Conservation (phyloP, 805 yeast genomes). For the Torulaspora microellipsoides region DNA sequence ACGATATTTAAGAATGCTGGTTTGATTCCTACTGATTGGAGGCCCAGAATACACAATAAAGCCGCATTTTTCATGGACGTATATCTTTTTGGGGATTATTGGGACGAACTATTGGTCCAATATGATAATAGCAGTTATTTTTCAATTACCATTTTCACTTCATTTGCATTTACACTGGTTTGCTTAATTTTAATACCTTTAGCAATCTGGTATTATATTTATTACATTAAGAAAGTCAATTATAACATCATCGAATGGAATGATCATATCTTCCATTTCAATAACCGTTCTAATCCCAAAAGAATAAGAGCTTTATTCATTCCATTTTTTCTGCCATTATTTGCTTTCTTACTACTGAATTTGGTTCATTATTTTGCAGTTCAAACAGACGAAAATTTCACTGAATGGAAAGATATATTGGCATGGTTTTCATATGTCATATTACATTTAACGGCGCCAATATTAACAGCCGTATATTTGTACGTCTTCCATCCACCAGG, state of each 20-base stretch:
- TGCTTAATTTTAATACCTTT: conserved; percentile 21
- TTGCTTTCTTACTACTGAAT: conserved; percentile 43
- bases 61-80: conserved; percentile 37
- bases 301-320: conserved; percentile 16
- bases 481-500: conserved; percentile 69
- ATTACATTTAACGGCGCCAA: conserved; percentile 56
- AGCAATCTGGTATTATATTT: conserved; percentile 26
- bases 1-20: conserved; percentile 56
- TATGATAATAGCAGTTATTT: conserved; percentile 10
- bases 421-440: conserved; percentile 64
- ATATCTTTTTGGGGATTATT: conserved; percentile 31
- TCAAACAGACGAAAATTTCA: conserved; percentile 35
- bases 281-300: conserved; percentile 17
- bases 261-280: conserved; percentile 22
- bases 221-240: conserved; percentile 19
- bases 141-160: conserved; percentile 11
- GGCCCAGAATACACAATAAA: conserved; percentile 53
- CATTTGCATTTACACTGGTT: conserved; percentile 15
- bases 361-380: conserved; percentile 39
- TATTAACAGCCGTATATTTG: conserved; percentile 56
- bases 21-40: conserved; percentile 45
- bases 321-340: conserved; percentile 39
- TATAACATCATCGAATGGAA: conserved; percentile 26
- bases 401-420: conserved; percentile 45
- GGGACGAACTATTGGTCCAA: conserved; percentile 27